These are phyloP conservation scores for Fusarium sp. DNA, from an alignment of 2,329 filamentous ascomycete genomes.

Conservation along the genomic window DNA sequence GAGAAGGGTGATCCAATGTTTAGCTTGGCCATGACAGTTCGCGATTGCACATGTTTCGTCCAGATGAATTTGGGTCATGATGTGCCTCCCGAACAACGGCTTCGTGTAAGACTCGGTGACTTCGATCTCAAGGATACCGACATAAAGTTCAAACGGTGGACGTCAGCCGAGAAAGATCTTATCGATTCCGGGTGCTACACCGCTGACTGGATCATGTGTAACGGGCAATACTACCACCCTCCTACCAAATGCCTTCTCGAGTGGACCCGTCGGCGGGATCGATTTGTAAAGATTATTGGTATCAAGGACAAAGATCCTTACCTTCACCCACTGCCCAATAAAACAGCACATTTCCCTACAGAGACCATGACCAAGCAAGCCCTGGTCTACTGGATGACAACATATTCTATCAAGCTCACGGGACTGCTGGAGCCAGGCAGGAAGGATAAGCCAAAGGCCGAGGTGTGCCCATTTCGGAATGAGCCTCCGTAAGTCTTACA, in stretches of 20 bases:
- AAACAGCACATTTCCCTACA: constrained; percentile 21
- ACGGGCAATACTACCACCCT: constrained; percentile 48
- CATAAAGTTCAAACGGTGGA: constrained; percentile 77
- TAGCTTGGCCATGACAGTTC: constrained; percentile 79
- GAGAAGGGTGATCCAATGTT: constrained; percentile 60
- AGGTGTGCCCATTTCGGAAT: constrained; percentile 41
- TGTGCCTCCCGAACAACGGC: constrained; percentile 37
- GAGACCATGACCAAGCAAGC: constrained; percentile 26
- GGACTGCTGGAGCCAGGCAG: constrained; percentile 39
- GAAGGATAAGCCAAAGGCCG: constrained; percentile 37
- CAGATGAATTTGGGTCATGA: constrained; percentile 57
- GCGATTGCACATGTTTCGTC: constrained; percentile 82
- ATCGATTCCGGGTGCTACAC: constrained; percentile 77
- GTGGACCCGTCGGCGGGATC: constrained; percentile 36
- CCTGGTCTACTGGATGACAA: constrained; percentile 33
- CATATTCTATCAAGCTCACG: constrained; percentile 34
- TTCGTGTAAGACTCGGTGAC: constrained; percentile 75
- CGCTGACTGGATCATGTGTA: constrained; percentile 52
- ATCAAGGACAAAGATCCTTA: constrained; percentile 33
- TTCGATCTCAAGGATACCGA: constrained; percentile 78
- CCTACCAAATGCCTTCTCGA: constrained; percentile 52
- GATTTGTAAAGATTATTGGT: constrained; percentile 37
- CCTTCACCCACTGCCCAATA: constrained; percentile 7
- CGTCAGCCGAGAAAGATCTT: constrained; percentile 68
- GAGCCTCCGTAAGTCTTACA: constrained; percentile 43